Evolutionary conservation across 495 filamentous ascomycete genomes (phyloP).

Genomic region (Usnea hakonensis): DNA sequence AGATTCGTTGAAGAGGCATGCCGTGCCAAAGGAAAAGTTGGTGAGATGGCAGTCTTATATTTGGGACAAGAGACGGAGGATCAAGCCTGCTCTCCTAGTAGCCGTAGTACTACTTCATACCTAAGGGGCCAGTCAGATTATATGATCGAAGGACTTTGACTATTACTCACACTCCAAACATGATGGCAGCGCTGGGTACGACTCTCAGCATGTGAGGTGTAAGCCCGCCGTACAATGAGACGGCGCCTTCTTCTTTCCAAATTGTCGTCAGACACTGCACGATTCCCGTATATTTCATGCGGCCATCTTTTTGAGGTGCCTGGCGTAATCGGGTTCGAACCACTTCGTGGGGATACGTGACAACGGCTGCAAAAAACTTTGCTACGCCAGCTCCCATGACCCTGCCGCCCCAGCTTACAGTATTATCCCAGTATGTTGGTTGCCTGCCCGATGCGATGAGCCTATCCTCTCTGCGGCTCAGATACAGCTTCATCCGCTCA

Average conservation of each 20-base stretch:
- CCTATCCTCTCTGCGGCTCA: slow-evolving; percentile 36
- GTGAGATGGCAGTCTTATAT: not conserved
- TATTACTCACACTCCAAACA: slow-evolving; percentile 69
- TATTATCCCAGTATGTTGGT: slow-evolving; percentile 39
- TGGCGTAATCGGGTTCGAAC: slow-evolving; percentile 49
- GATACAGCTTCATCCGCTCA: slow-evolving; percentile 47
- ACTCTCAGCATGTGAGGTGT: slow-evolving; percentile 50
- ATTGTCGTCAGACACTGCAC: slow-evolving; percentile 48
- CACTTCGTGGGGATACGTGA: slow-evolving; percentile 56
- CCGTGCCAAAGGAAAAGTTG: not conserved
- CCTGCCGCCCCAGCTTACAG: slow-evolving; percentile 42
- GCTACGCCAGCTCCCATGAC: slow-evolving; percentile 44
- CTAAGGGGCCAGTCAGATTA: slow-evolving; percentile 18
- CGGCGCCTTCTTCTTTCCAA: slow-evolving; percentile 49
- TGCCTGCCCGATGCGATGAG: slow-evolving; percentile 30
- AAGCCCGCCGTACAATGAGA: slow-evolving; percentile 49
- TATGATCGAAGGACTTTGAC: not conserved
- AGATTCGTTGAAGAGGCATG: not conserved
- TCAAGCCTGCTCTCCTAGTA: slow-evolving; percentile 31
- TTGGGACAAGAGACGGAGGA: not conserved
- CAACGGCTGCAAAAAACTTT: slow-evolving; percentile 48
- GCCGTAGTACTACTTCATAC: slow-evolving; percentile 62
- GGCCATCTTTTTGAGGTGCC: slow-evolving; percentile 37
- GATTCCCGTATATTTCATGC: slow-evolving; percentile 49
- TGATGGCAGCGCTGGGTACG: slow-evolving; percentile 84